Conservation (phyloP, 441 rosid species). For the Theobroma grandiflorum region DNA sequence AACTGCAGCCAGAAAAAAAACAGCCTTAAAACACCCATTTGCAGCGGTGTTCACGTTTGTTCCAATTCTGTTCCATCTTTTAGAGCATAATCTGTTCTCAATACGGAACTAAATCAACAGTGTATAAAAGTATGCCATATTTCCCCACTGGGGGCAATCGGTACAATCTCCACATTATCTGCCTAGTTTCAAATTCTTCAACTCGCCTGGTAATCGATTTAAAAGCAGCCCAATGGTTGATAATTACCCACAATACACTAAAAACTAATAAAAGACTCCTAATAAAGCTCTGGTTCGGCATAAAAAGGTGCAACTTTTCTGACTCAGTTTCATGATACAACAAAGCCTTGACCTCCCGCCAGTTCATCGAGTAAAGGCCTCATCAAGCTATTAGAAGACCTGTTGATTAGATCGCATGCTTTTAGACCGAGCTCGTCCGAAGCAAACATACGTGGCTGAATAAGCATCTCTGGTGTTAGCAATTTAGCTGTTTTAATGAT, state of each 20-base stretch:
- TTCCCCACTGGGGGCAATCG: neutral
- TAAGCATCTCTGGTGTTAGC: neutral
- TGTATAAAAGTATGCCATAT: neutral
- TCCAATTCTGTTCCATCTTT: neutral
- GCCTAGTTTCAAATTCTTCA: neutral
- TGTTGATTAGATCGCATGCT: neutral
- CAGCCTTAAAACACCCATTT: neutral
- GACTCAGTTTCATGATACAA: neutral
- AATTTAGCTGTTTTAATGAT: neutral
- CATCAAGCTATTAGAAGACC: neutral
- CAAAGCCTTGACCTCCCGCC: neutral
- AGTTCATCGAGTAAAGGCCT: neutral
- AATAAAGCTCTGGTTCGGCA: neutral
- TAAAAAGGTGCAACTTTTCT: neutral
- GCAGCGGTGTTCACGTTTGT: neutral
- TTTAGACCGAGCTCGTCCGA: neutral
- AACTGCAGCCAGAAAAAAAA: no score
- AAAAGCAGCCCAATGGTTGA: neutral
- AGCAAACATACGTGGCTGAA: conserved; percentile 8
- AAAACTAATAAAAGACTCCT: neutral
- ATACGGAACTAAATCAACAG: neutral
- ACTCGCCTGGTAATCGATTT: neutral
- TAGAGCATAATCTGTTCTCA: neutral
- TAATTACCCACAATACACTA: neutral
- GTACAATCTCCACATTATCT: neutral